These are phyloP conservation scores for Ceratocystis colombiana DNA, from an alignment of 2,329 filamentous ascomycete genomes.

Conservation along the genomic window DNA sequence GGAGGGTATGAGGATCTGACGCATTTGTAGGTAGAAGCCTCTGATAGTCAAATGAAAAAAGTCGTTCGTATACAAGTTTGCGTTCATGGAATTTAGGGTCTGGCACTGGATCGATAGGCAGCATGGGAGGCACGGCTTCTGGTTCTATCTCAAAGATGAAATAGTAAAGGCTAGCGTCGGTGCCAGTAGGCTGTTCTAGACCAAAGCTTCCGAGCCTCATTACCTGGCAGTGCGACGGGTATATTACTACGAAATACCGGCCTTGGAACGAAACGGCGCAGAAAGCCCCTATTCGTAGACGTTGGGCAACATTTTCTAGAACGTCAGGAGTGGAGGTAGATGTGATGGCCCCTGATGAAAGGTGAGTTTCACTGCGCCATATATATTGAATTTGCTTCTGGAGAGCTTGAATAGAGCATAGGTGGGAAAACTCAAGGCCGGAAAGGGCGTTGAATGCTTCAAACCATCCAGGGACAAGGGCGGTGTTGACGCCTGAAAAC, in stretches of 20 bases:
- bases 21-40: constrained; percentile 28
- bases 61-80: constrained; percentile 30
- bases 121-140: constrained; percentile 17
- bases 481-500: constrained; percentile 13
- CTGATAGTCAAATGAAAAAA: constrained; percentile 33
- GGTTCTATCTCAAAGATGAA: constrained; percentile 33
- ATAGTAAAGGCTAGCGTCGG: constrained; percentile 32
- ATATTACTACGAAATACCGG: constrained; percentile 34
- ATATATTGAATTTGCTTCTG: constrained; percentile 10
- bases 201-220: constrained; percentile 30
- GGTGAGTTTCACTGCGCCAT: not conserved
- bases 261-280: constrained; percentile 33
- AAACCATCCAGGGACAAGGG: constrained; percentile 28
- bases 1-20: constrained; percentile 26
- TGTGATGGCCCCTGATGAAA: constrained; percentile 26
- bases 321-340: constrained; percentile 16
- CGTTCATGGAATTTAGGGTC: not conserved
- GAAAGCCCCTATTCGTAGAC: constrained; percentile 33
- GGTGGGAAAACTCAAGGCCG: constrained; percentile 32
- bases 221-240: constrained; percentile 33
- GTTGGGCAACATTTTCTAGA: constrained; percentile 31
- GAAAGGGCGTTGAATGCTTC: constrained; percentile 28
- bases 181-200: constrained; percentile 21
- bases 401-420: constrained; percentile 33
- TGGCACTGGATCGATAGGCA: not conserved